These are phyloP conservation scores for Hypericum perforatum DNA, from an alignment of 345 rosid genomes.

Conservation along the genomic window DNA sequence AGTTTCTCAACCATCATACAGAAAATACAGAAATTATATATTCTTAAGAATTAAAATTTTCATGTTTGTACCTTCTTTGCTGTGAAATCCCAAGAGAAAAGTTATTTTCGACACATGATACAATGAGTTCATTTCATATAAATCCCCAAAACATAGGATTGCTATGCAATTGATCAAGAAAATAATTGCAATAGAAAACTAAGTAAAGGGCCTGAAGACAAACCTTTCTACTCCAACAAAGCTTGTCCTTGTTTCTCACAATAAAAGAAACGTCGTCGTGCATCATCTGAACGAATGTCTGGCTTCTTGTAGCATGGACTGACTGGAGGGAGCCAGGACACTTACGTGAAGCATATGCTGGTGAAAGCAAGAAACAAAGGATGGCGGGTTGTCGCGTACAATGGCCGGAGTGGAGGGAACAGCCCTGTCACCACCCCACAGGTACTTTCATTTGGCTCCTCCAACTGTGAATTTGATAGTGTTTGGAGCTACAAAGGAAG, in stretches of 20 bases:
- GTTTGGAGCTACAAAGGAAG: neutral
- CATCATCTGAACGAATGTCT: neutral
- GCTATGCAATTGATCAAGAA: no score
- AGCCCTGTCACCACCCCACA: conserved; percentile 84
- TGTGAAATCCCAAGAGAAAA: no score
- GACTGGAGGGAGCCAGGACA: conserved; percentile 78
- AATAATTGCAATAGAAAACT: no score
- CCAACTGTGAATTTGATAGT: neutral
- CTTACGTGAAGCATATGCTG: conserved; percentile 76
- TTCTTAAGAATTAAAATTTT: no score
- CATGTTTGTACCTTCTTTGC: no score
- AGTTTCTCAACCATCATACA: no score
- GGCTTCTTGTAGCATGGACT: conserved; percentile 62
- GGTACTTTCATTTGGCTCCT: conserved; percentile 38
- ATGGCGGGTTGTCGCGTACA: conserved; percentile 86
- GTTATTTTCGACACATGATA: no score
- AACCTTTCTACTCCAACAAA: neutral
- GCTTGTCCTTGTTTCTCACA: neutral
- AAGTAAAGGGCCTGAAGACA: no score
- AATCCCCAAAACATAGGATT: no score
- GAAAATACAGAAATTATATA: no score
- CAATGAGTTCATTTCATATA: no score
- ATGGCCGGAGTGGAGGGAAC: conserved; percentile 75
- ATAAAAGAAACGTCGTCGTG: neutral
- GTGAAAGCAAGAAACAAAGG: conserved; percentile 51